Evolutionary conservation across 768 basidiomycete species (phyloP), one percentile per base, ranked within the genome.

Genomic region (Amanita pallidorosea): DNA sequence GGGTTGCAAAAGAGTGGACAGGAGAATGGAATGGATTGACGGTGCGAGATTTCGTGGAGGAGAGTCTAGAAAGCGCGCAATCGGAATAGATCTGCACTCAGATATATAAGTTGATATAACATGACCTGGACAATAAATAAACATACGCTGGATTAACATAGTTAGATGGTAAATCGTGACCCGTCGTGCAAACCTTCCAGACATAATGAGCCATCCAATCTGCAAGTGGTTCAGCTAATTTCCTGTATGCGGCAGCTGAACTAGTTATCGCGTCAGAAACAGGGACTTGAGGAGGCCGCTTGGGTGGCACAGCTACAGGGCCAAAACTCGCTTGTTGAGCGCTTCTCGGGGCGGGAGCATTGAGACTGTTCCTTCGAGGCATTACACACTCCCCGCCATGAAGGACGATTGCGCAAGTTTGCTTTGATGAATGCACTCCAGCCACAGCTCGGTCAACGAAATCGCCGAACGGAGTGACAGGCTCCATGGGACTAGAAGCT

Each of bases 121-220:
- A 20, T 20, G 18, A 51, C 47, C 44, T 25, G 34, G 61, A 47
- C 11, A 55, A 33, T 53, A 31, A 55, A 33, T 53, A 34, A 18
- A 72, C 83, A 59, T 69, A 88, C 87, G 63, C 68, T 42, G 78
- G 68, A 53, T 69, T 71, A 5, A 74, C 70, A 57, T 82, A 80
- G 31, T 63, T 59, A 7, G 73, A 57, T 3, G 82, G 78, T 47
- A 88, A 67, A 56, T 75, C 74, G 51, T 81, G 70, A 41, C 78
- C 81, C n/a, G 81, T 83, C 13, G 83, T 84, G 61, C 87, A 88
- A 41, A 80, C 79, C 62, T 85, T 87, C 88, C 88, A 90, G 13
- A 88, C 79, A 60, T 84, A 90, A 47, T 73, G 73, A 38, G 84
- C 82, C 20, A 88, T 67, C 88, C 88, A 90, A 52, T 84, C 82